Evolutionary conservation across 805 yeast genomes (phyloP), one percentile per base, ranked within the genome.

Genomic region (Starmera amethionina): DNA sequence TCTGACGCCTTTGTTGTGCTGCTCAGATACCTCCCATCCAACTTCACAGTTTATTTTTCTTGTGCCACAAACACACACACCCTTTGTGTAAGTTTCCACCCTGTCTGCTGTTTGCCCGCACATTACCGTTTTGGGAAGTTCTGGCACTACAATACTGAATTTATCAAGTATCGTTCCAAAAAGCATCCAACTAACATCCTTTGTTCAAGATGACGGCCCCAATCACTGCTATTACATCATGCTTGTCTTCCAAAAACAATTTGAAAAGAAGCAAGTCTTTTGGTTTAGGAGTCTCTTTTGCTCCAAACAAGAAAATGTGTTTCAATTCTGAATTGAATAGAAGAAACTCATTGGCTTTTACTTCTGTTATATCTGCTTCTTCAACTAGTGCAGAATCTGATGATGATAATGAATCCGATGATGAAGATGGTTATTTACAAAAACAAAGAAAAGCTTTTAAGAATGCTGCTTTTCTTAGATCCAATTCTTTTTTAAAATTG

Each of bases 1-100:
- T 34, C 56, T 54, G 57, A 54, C 58, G 55, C 55, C 58, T 54
- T 54, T 34, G 49, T 47, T 54, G 59, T 39, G 57, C 57, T 46
- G 57, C 41, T 51, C 55, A 53, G 55, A 30, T 10, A 5, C 22
- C 22, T 14, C 30, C n/a, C 29, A 15, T 32, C 6, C 27, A 29
- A 9, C 11, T 14, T 25, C 28, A 14, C 22, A 25, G 16, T 25
- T 36, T 19, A 18, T 34, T 30, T 37, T 8, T 11, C 18, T n/a
- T 25, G 30, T 15, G 11, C 16, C 33, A 30, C 15, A n/a, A 30
- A 13, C 32, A 30, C 32, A 16, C 4, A 16, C 27, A 22, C 27
- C 9, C 27, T 4, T 22, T 22, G 27, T 22, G 27, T 22, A 22
- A 22, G 27, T 22, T 22, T 22, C 27, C 4, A 22, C 27, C 5